A percentile compares a stretch with the other conserved stretches of the same genome.
These are phyloP conservation scores for Abrus pulchellus DNA, from an alignment of 306 rosid genomes.

Conservation along the genomic window DNA sequence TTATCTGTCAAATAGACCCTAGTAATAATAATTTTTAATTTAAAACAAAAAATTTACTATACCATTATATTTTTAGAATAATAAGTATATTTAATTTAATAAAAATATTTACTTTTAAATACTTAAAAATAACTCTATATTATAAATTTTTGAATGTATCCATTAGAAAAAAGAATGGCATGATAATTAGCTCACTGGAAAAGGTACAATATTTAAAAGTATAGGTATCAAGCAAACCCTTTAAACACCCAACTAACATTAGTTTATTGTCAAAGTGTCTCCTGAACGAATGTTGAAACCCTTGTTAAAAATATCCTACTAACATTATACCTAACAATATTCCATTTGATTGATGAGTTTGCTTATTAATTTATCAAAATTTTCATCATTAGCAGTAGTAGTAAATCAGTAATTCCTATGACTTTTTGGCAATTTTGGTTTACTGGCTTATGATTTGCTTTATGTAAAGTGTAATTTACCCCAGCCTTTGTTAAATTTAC, in stretches of 20 bases:
- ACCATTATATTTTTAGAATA: too few species aligned
- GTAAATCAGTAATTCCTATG: constrained; percentile 1
- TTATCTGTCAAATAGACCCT: too few species aligned
- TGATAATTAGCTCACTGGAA: background rate
- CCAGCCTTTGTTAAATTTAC: background rate
- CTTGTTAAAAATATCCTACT: constrained; percentile 2
- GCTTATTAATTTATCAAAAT: constrained; percentile 10
- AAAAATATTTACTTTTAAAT: too few species aligned
- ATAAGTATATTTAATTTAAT: too few species aligned
- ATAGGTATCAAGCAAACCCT: constrained; percentile 30
- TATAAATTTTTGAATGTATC: too few species aligned
- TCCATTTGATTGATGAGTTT: constrained; percentile 23
- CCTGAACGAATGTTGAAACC: constrained; percentile 27
- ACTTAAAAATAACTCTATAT: too few species aligned
- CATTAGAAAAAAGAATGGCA: background rate
- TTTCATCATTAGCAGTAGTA: constrained; percentile 30
- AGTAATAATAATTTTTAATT: too few species aligned
- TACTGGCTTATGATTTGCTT: constrained; percentile 22
- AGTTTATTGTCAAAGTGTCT: constrained; percentile 5
- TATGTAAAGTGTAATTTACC: constrained; percentile 1
- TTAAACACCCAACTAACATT: too few species aligned
- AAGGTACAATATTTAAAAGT: constrained; percentile 1
- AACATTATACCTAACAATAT: constrained; percentile 35
- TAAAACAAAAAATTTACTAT: too few species aligned
- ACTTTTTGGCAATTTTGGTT: background rate